These are phyloP conservation scores for Dysphania ambrosioides DNA, from an alignment of 148 eudicot species.

Conservation along the genomic window DNA sequence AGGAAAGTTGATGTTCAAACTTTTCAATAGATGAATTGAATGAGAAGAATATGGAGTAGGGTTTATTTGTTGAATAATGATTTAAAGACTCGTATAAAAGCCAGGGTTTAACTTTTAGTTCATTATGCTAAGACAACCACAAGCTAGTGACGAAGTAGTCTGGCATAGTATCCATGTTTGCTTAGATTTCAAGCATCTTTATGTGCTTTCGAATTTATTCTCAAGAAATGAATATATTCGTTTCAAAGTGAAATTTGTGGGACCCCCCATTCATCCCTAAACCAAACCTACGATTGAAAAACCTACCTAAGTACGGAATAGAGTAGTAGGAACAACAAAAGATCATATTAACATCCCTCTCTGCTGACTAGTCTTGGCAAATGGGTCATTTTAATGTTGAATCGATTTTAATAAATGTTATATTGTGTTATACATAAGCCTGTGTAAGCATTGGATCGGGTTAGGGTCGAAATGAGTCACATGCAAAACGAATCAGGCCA, in stretches of 20 bases:
- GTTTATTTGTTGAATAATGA: background rate
- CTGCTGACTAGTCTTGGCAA: no score
- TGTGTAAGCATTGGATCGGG: no score
- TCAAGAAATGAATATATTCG: conserved; percentile 31
- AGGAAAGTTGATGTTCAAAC: background rate
- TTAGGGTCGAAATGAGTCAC: no score
- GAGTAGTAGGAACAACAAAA: no score
- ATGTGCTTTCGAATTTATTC: conserved; percentile 33
- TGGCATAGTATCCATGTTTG: conserved; percentile 29
- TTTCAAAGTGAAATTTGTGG: conserved; percentile 10
- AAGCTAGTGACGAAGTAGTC: conserved; percentile 5
- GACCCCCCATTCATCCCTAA: background rate
- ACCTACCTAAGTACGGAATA: no score
- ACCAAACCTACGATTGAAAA: background rate
- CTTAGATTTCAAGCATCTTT: conserved; percentile 34
- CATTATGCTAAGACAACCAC: conserved; percentile 15
- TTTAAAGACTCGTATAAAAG: no score
- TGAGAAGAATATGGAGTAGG: background rate
- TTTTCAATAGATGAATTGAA: background rate
- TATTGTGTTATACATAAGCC: no score
- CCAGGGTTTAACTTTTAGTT: conserved; percentile 20
- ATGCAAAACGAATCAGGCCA: no score
- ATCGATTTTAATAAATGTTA: no score
- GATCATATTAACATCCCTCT: no score
- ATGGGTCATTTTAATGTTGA: no score